Percentiles rank a stretch among this genome's conserved stretches.
Conservation (phyloP, 2,329 filamentous ascomycete species). For the Cladosporium oxysporum region DNA sequence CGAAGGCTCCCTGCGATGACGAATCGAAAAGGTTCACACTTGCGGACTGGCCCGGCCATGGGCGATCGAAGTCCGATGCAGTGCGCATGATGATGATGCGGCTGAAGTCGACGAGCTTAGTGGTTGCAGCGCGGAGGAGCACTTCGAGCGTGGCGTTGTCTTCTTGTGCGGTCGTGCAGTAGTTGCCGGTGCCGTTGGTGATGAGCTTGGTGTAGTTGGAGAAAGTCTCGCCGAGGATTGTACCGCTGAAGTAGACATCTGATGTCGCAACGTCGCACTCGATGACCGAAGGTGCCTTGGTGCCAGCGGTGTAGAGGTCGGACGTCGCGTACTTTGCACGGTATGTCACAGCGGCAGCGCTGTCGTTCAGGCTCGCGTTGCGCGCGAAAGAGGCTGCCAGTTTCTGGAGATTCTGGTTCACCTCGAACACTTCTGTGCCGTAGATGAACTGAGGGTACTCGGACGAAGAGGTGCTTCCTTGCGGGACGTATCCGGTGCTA, state of each 20-base stretch:
- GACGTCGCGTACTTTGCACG: conserved; percentile 48
- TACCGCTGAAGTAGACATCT: conserved; percentile 71
- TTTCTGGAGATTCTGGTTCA: conserved; percentile 42
- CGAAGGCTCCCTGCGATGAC: conserved; percentile 65
- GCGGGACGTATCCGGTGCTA: conserved; percentile 68
- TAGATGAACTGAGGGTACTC: conserved; percentile 43
- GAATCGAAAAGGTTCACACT: conserved; percentile 64
- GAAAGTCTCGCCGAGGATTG: conserved; percentile 62
- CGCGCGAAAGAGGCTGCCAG: conserved; percentile 38
- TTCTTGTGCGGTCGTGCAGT: conserved; percentile 73
- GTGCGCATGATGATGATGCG: conserved; percentile 69
- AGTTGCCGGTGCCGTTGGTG: conserved; percentile 67
- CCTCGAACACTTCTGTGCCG: conserved; percentile 46
- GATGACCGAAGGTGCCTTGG: conserved; percentile 56
- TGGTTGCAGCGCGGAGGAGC: conserved; percentile 60
- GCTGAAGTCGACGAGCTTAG: conserved; percentile 63
- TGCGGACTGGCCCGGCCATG: conserved; percentile 58
- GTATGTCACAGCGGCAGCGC: conserved; percentile 39
- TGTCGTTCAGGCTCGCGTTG: conserved; percentile 41
- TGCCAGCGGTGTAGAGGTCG: conserved; percentile 44
- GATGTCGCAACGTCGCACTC: conserved; percentile 69
- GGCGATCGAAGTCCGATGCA: conserved; percentile 71
- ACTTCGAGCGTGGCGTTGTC: conserved; percentile 70
- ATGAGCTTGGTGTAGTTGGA: conserved; percentile 63
- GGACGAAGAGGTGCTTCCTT: conserved; percentile 57